Evolutionary conservation across 139 green algal species (phyloP).

Genomic region (Coelastrella sp.): DNA sequence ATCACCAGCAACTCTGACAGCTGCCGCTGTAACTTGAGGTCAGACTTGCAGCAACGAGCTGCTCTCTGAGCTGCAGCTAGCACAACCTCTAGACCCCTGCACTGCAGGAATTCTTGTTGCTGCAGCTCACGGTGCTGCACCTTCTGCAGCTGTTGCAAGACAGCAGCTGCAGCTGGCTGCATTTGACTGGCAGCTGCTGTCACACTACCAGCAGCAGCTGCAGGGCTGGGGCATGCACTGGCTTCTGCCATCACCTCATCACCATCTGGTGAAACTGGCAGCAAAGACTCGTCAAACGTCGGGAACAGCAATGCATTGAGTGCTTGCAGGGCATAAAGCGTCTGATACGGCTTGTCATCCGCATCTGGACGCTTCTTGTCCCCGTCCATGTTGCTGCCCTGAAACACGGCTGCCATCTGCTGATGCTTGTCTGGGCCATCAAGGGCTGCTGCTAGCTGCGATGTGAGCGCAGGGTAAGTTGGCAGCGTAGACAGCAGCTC

Average conservation of each 20-base stretch:
- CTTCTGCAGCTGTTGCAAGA: background rate
- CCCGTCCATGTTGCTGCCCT: background rate
- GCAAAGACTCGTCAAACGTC: slow-evolving; percentile 27
- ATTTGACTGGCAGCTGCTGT: background rate
- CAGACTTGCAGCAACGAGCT: slow-evolving; percentile 20
- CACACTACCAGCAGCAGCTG: slow-evolving; percentile 2
- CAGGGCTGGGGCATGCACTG: background rate
- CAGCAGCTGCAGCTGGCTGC: slow-evolving; percentile 5
- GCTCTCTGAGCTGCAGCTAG: slow-evolving; percentile 2
- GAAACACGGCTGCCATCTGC: slow-evolving; percentile 23
- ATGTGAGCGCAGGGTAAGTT: slow-evolving; percentile 59
- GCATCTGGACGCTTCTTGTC: background rate
- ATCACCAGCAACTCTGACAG: slow-evolving; percentile 53
- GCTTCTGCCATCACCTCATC: slow-evolving; percentile 20
- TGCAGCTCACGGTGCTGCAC: slow-evolving; percentile 25
- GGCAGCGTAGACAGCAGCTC: slow-evolving; percentile 73
- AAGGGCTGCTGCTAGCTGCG: slow-evolving; percentile 51
- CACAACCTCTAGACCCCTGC: slow-evolving; percentile 42
- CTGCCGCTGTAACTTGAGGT: slow-evolving; percentile 55
- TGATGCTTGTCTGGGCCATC: slow-evolving; percentile 32
- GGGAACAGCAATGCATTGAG: slow-evolving; percentile 68
- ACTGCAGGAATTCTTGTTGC: slow-evolving; percentile 44
- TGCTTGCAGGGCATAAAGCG: slow-evolving; percentile 72
- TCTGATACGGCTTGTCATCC: slow-evolving; percentile 43
- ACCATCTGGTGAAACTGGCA: background rate